These are phyloP conservation scores for Notholithocarpus densiflorus DNA, from an alignment of 306 rosid genomes.

Conservation along the genomic window DNA sequence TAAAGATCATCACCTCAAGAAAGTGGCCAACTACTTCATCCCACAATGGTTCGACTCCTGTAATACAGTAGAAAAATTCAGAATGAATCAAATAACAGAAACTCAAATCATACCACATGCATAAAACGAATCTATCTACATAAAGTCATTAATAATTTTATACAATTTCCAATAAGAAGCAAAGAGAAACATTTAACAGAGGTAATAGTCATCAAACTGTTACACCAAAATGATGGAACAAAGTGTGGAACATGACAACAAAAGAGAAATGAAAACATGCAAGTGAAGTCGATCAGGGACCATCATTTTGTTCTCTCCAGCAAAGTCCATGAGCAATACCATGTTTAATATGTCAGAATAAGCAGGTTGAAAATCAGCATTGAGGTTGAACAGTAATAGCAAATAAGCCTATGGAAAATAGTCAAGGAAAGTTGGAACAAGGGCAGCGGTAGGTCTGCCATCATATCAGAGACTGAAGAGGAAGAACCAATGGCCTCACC, in stretches of 20 bases:
- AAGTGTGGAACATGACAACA: neutral
- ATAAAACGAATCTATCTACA: neutral
- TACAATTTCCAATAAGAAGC: neutral
- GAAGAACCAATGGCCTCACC: neutral
- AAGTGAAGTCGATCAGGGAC: neutral
- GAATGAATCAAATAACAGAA: neutral
- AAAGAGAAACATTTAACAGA: neutral
- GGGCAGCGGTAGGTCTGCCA: neutral
- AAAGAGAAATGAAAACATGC: neutral
- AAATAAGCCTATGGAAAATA: neutral
- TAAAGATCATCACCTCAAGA: constrained; percentile 63
- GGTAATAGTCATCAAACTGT: neutral
- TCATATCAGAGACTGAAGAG: neutral
- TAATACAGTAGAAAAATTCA: constrained; percentile 15
- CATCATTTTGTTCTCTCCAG: neutral
- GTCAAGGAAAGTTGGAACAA: neutral
- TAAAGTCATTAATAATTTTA: neutral
- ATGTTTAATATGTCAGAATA: neutral
- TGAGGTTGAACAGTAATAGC: neutral
- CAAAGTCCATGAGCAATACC: neutral
- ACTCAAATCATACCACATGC: neutral
- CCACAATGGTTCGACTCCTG: constrained; percentile 96
- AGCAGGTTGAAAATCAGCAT: neutral
- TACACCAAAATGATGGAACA: neutral
- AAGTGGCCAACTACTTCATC: constrained; percentile 86